Evolutionary conservation across 2,329 filamentous ascomycete species (phyloP).

Genomic region (Fragosphaeria purpurea): DNA sequence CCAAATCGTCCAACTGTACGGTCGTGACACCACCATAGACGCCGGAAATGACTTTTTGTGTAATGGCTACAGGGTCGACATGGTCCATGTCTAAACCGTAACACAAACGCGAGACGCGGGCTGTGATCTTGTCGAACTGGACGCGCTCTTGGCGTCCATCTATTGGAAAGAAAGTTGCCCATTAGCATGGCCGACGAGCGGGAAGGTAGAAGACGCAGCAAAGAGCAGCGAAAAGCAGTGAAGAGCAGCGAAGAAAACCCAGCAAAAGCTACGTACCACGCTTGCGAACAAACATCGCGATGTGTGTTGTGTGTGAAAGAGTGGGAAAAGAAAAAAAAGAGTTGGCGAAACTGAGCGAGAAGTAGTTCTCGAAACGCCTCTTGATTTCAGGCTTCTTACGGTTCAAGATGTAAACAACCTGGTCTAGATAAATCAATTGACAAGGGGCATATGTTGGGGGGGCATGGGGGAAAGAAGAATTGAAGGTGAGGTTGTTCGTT

Average conservation of each 20-base stretch:
- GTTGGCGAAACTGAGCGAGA: too few species aligned
- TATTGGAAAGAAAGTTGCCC: constrained; percentile 24
- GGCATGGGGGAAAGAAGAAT: background rate
- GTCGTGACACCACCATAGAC: constrained; percentile 98
- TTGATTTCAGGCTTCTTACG: too few species aligned
- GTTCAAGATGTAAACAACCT: too few species aligned
- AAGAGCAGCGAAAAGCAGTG: too few species aligned
- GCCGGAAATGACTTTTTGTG: constrained; percentile 98
- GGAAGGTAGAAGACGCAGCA: constrained; percentile 15
- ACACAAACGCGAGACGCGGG: constrained; percentile 92
- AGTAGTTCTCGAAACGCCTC: too few species aligned
- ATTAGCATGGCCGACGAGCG: too few species aligned
- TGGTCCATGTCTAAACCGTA: constrained; percentile 92
- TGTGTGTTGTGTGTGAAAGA: constrained; percentile 5
- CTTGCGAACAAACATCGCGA: constrained; percentile 53
- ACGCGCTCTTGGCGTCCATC: constrained; percentile 99
- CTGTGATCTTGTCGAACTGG: constrained; percentile 99
- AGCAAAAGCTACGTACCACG: constrained; percentile 37
- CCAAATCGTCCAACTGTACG: constrained; percentile 90
- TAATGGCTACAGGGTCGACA: constrained; percentile 95
- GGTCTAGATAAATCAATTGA: background rate
- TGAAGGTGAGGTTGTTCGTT: constrained; percentile 3
- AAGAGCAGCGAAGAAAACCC: background rate
- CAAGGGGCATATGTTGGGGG: constrained; percentile 1
- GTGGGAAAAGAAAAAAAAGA: constrained; percentile 8